phyloP scores from a whole-genome alignment of 1,139 yeast species.

The Geotrichum aggregatum region DNA sequence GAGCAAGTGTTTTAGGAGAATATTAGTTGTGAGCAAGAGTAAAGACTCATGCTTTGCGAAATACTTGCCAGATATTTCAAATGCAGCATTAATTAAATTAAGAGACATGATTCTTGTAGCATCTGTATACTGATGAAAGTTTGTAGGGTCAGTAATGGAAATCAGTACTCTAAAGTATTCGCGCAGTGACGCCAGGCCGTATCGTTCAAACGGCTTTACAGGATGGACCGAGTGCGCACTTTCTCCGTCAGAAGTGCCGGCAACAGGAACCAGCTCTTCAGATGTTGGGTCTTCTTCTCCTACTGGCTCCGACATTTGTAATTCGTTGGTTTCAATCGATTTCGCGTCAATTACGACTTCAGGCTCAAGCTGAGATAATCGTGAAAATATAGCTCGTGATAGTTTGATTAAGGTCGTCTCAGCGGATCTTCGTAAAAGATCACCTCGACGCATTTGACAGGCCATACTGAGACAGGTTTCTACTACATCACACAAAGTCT shows the following conservation, averaged over 20 bases:
- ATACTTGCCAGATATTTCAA: conserved; percentile 74
- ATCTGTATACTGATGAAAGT: conserved; percentile 81
- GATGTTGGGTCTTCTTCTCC: background rate
- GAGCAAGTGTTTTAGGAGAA: conserved; percentile 75
- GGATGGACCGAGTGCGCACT: background rate
- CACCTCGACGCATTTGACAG: conserved; percentile 87
- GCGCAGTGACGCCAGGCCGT: conserved; percentile 62
- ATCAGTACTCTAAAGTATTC: conserved; percentile 71
- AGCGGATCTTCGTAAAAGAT: conserved; percentile 82
- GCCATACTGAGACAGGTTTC: conserved; percentile 91
- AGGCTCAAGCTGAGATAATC: conserved; percentile 56
- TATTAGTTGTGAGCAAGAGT: conserved; percentile 66
- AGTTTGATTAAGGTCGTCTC: conserved; percentile 77
- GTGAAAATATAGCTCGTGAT: conserved; percentile 56
- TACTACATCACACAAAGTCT: conserved; percentile 79
- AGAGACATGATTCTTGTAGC: conserved; percentile 81
- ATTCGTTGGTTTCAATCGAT: conserved; percentile 17
- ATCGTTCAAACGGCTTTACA: conserved; percentile 41
- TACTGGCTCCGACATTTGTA: conserved; percentile 18
- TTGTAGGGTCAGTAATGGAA: conserved; percentile 79
- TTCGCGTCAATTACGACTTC: conserved; percentile 33
- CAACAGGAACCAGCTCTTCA: conserved; percentile 7
- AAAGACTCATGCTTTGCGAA: conserved; percentile 65
- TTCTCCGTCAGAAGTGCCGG: background rate
- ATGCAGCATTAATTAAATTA: conserved; percentile 66